phyloP scores from a whole-genome alignment of 2,329 filamentous ascomycete genomes.

The Paecilomyces fulvus region DNA sequence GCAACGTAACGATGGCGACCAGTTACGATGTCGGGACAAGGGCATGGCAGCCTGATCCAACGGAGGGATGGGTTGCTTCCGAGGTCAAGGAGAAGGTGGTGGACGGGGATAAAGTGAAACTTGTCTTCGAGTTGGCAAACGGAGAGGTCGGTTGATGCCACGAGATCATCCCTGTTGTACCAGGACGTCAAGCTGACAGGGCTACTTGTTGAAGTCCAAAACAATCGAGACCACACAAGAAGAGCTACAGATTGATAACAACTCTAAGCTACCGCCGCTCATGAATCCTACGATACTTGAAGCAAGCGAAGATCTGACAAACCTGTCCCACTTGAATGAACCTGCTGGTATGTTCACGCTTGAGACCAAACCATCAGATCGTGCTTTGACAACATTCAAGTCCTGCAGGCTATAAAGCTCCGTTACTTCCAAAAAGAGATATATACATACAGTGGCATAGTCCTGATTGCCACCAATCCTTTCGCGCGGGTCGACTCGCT shows the following conservation, averaged over 20 bases:
- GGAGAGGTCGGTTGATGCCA: slow-evolving; percentile 60
- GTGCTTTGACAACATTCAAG: slow-evolving; percentile 41
- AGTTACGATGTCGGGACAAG: slow-evolving; percentile 93
- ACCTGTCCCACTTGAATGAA: slow-evolving; percentile 95
- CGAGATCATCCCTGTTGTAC: neutral
- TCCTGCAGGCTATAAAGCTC: slow-evolving; percentile 93
- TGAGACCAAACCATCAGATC: slow-evolving; percentile 8
- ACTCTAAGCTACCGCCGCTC: slow-evolving; percentile 73
- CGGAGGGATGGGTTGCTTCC: slow-evolving; percentile 95
- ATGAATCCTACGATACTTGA: slow-evolving; percentile 99
- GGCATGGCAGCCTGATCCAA: slow-evolving; percentile 95
- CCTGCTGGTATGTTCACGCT: slow-evolving; percentile 64
- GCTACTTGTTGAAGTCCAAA: slow-evolving; percentile 53
- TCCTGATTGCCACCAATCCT: slow-evolving; percentile 95
- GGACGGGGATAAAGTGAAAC: slow-evolving; percentile 75
- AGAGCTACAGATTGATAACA: slow-evolving; percentile 67
- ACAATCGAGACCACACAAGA: slow-evolving; percentile 67
- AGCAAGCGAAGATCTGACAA: slow-evolving; percentile 95
- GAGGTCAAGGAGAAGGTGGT: slow-evolving; percentile 81
- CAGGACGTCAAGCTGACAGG: slow-evolving; percentile 4
- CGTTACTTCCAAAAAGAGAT: slow-evolving; percentile 98
- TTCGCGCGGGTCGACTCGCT: slow-evolving; percentile 96
- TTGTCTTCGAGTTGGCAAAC: slow-evolving; percentile 85
- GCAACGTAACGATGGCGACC: slow-evolving; percentile 61
- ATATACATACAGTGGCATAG: slow-evolving; percentile 98